Base-by-base conservation (phyloP, 2,329 filamentous ascomycete genomes). In the Scedosporium aurantiacum region DNA sequence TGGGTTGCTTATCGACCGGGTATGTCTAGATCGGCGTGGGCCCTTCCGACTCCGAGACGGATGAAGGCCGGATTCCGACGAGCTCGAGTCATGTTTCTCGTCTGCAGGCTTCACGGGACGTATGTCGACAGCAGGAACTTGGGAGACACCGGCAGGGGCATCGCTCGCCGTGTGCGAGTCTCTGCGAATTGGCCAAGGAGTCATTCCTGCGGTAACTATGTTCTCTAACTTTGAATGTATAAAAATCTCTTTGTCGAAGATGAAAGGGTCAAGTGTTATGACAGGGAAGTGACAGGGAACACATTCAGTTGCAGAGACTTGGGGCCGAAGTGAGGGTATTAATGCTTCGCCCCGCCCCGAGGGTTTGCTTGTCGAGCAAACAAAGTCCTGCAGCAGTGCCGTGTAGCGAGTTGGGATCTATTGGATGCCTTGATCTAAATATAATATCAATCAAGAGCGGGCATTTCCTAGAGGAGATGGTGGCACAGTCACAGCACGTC, bases 1-100 rank as follows among this genome's bases (percentile, higher is more conserved):
- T 10, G 90, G 89, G 68, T 93, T 87, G 78, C 90, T 94, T 76
- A 88, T 83, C 61, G 90, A 92, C 61, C 89, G 84, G 28, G 76
- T 74, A 72, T 87, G 84, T 28, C 45, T 45, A 10, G 61, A 32
- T 18, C 43, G 57, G 16, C 18, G 47, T 16, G 18, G 25, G 7
- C 21, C 18, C 14, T 56, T 57, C 5, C 16, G 27, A 27, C 40
- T 40, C 43, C 59, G 43, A 18, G 66, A 66, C 57, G 70, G 69
- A 63, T 72, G 70, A 57, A 73, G 67, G 62, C 76, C 73, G 62
- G 75, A 75, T 63, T 78, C 77, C 63, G 74, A 76, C 45, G 78
- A 80, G 69, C 74, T 78, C 47, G 75, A 75, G 63, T 76, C 75
- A 65, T 67, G 12, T 16, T 37, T 25, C 37, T 43, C 21, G 37